These are phyloP conservation scores for Quercus berberidifolia DNA, from an alignment of 306 rosid species.

Conservation along the genomic window DNA sequence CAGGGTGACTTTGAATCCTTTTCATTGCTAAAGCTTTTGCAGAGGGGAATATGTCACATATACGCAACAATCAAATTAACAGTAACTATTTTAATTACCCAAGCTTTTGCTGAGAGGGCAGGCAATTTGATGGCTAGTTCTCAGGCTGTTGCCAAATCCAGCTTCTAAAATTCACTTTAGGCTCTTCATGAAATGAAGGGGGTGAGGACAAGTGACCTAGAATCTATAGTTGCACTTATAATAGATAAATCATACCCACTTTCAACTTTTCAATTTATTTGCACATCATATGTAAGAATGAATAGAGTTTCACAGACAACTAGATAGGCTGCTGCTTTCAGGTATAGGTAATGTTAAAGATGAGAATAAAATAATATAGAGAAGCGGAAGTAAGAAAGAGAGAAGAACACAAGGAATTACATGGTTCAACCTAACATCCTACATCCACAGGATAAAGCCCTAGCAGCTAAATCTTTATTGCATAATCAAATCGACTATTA, in stretches of 20 bases:
- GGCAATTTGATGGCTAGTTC: background rate
- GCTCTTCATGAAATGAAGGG: background rate
- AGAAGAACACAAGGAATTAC: no score
- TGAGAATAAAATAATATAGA: no score
- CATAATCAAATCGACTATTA: no score
- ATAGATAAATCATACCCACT: background rate
- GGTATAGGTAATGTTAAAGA: no score
- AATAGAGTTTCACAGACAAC: background rate
- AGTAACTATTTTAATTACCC: no score
- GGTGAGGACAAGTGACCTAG: background rate
- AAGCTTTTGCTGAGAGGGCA: background rate
- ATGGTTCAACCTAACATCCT: no score
- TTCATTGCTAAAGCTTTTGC: background rate
- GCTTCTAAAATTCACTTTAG: background rate
- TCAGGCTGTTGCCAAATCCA: background rate
- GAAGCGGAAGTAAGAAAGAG: no score
- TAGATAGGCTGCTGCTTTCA: background rate
- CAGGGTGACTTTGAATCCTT: background rate
- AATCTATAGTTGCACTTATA: background rate
- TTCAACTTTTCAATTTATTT: background rate
- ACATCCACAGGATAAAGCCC: no score
- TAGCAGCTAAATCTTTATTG: no score
- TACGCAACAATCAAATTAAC: background rate
- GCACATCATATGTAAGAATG: background rate
- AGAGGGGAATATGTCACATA: background rate